Conservation (phyloP, 768 basidiomycete genomes). For the Lactarius akahatsu region DNA sequence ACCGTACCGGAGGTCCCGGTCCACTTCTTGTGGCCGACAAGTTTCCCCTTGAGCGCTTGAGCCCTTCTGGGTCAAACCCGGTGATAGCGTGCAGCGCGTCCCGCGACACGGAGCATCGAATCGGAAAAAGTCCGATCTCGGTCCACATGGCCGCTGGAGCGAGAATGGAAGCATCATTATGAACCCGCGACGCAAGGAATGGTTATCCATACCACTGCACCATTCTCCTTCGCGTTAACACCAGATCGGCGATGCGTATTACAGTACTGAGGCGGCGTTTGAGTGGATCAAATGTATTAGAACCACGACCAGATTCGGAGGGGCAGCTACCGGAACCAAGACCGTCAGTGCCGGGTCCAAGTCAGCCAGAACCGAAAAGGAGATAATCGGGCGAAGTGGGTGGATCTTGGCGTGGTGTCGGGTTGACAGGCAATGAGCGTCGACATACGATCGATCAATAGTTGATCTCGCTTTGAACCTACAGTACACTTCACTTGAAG, state of each 20-base stretch:
- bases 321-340: not conserved
- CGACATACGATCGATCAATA: too few relatives aligned
- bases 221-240: not conserved
- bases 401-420: not conserved
- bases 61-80: slow-evolving; percentile 32
- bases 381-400: not conserved
- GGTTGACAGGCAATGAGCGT: too few relatives aligned
- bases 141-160: not conserved
- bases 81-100: not conserved
- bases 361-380: not conserved
- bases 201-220: not conserved
- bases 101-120: not conserved
- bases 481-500: too few relatives aligned
- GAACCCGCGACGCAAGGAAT: not conserved
- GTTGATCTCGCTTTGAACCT: too few relatives aligned
- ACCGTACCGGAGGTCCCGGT: slow-evolving; percentile 74
- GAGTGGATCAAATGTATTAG: not conserved
- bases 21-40: slow-evolving; percentile 65
- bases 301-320: not conserved
- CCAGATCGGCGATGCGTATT: not conserved
- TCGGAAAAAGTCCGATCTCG: not conserved
- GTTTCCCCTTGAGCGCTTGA: slow-evolving; percentile 43
- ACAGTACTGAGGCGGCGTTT: not conserved
- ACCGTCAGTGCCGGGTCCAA: not conserved
- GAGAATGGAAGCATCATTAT: not conserved